A percentile compares a stretch with the other conserved stretches of the same genome.
Evolutionary conservation across 2,329 filamentous ascomycete genomes (phyloP).

Genomic region (Scorias spongiosa): DNA sequence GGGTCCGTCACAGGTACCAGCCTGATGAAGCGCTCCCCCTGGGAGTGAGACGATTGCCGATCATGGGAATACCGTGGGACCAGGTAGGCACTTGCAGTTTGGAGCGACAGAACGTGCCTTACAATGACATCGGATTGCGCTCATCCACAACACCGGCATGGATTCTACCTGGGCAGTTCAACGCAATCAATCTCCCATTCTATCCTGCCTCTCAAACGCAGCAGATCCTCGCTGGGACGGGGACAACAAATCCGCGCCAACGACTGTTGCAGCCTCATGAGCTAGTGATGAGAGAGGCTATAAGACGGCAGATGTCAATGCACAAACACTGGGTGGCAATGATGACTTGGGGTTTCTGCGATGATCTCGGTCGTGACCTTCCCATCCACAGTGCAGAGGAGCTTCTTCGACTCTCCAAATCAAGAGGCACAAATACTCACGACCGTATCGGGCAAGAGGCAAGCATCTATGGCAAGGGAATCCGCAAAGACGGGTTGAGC

Average conservation of each 20-base stretch:
- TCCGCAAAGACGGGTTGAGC: no score
- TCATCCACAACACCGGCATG: not conserved
- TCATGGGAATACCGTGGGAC: conserved; percentile 38
- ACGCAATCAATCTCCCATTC: not conserved
- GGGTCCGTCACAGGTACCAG: conserved; percentile 41
- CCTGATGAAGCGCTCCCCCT: conserved; percentile 12
- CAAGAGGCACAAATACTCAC: not conserved
- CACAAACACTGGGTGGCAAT: conserved; percentile 40
- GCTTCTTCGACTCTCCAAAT: not conserved
- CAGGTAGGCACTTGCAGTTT: conserved; percentile 39
- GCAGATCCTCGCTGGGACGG: not conserved
- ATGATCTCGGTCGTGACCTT: not conserved
- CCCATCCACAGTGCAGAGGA: not conserved
- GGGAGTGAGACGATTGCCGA: conserved; percentile 8
- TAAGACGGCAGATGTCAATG: conserved; percentile 38
- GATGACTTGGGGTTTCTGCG: conserved; percentile 40
- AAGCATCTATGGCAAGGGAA: no score
- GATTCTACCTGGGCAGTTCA: not conserved
- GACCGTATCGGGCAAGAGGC: not conserved
- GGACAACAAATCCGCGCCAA: conserved; percentile 1
- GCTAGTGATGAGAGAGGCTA: conserved; percentile 41
- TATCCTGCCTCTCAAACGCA: not conserved
- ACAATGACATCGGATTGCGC: not conserved
- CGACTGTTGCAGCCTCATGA: conserved; percentile 41
- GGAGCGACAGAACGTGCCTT: conserved; percentile 28